Base-by-base conservation (phyloP, 108 stramenopile species). In the Nannochloropsis salina region DNA sequence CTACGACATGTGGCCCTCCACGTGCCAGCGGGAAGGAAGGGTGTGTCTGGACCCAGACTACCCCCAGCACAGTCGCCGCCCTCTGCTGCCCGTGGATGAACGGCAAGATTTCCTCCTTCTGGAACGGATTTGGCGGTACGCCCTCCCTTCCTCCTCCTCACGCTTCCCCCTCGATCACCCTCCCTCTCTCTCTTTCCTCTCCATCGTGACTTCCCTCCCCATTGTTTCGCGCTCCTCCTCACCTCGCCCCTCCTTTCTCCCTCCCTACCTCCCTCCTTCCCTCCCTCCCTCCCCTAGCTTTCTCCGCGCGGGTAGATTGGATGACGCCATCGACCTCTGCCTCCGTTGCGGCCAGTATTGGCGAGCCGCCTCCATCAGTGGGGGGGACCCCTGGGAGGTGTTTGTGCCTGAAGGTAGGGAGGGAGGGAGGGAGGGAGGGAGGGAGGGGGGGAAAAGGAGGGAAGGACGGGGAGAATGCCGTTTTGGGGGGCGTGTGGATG, bases 371-470 rank as follows among this genome's bases (percentile, higher is more conserved):
- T 51, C 47, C 47, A 51, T 51, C 9, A 51, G 47, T 51, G 47
- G 47, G 47, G 47, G 47, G 47, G 47, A 51, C 47, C 47, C 47
- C 47, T 51, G 47, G 47, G 47, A 51, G 47, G 47, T 51, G 47
- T 51, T 11, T 51, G 47, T 51, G 12, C 47, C 47, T 9, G 47
- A 51, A 51, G 47, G 47, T 51, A 51, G 47, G 47, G 47, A 51
- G 47, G 47, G 47, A 51, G 47, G 47, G 47, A 51, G 47, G 47
- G 47, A 51, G 47, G 47, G 47, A 51, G 47, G 47, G 47, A 51
- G 47, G 47, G 47, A 51, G 47, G 47, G 47, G 12, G 47, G 47
- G 9, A 51, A 51, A 9, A 9, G 47, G 47, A n/a, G n/a, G n/a
- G n/a, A n/a, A n/a, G n/a, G n/a, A n/a, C n/a, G n/a, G n/a, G n/a